Base-by-base conservation (phyloP, 768 basidiomycete genomes). In the Mycena haematopus region DNA sequence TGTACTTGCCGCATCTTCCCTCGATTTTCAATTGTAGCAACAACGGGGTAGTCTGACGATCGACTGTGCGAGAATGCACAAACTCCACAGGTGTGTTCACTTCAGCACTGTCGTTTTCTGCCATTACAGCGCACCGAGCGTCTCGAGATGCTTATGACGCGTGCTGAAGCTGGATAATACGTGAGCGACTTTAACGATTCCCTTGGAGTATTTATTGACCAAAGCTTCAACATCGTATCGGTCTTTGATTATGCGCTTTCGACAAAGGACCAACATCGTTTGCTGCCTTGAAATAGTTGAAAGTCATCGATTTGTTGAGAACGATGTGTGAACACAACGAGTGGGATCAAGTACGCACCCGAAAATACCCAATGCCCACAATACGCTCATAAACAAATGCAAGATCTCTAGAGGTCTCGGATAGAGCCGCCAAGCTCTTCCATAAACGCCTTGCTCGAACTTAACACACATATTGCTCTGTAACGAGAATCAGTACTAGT, bases 391-490 rank as follows among this genome's bases (percentile, higher is more conserved):
- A 60, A 14, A 53, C 10, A 60, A 38, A 31, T 60, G 52, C 8
- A 60, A 11, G 7, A 60, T 35, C 33, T 60, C 59, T 1, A 54
- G 52, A 31, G 52, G 36, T 3, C 52, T 45, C 1, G 52, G 29
- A 19, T 60, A 60, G 31, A 60, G 31, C 31, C 45, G 2, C 31
- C 58, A 60, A 0, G 58, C 58, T 36, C 58, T 21, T 29, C 51
- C 51, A 25, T 60, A 60, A 10, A 60, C 31, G 29, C 42, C 38
- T 46, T 60, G 51, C 19, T 33, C 14, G 7, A 31, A 36, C 31
- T 53, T 60, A 33, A 53, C 33, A 19, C n/a, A n/a, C n/a, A n/a
- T 60, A 52, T 47, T 60, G 59, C n/a, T 60, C 52, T 60, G 21
- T 36, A n/a, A n/a, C 45, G 4, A 11, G 11, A 25, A 40, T 31